These are phyloP conservation scores for Trypanosoma cruzi DNA, from an alignment of 208 protist genomes.

Conservation along the genomic window DNA sequence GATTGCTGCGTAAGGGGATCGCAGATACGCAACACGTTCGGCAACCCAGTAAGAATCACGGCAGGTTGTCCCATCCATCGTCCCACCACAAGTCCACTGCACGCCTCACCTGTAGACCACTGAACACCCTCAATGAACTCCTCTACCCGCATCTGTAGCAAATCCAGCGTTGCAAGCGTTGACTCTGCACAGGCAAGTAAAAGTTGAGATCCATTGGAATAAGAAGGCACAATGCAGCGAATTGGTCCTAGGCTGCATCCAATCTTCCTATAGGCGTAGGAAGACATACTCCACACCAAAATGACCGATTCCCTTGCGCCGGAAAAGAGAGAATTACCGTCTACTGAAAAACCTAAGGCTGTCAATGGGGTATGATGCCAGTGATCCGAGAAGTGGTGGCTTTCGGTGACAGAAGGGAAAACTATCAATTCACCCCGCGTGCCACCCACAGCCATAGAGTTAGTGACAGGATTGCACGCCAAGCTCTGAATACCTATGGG, in stretches of 20 bases:
- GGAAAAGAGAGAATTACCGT: conserved; percentile 76
- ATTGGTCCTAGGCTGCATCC: conserved; percentile 45
- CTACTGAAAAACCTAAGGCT: conserved; percentile 68
- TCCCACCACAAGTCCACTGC: conserved; percentile 70
- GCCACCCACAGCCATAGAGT: conserved; percentile 69
- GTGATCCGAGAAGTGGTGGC: conserved; percentile 85
- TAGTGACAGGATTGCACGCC: conserved; percentile 49
- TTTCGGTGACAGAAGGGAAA: conserved; percentile 50
- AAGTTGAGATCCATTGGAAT: conserved; percentile 33
- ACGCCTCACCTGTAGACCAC: conserved; percentile 70
- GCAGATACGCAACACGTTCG: conserved; percentile 80
- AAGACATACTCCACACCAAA: conserved; percentile 70
- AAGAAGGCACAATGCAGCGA: conserved; percentile 43
- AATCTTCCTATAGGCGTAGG: conserved; percentile 64
- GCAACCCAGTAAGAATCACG: conserved; percentile 80
- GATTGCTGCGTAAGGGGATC: conserved; percentile 88
- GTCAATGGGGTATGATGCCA: conserved; percentile 89
- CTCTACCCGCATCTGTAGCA: conserved; percentile 68
- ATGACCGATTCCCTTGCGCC: conserved; percentile 69
- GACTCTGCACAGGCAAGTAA: conserved; percentile 68
- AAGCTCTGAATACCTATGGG: conserved; percentile 58
- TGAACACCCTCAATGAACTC: conserved; percentile 76
- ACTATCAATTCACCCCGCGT: conserved; percentile 74
- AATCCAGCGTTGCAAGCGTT: conserved; percentile 68
- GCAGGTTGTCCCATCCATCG: conserved; percentile 73